Evolutionary conservation across 2,329 filamentous ascomycete genomes (phyloP).

Genomic region (Diaporthe caulivora): DNA sequence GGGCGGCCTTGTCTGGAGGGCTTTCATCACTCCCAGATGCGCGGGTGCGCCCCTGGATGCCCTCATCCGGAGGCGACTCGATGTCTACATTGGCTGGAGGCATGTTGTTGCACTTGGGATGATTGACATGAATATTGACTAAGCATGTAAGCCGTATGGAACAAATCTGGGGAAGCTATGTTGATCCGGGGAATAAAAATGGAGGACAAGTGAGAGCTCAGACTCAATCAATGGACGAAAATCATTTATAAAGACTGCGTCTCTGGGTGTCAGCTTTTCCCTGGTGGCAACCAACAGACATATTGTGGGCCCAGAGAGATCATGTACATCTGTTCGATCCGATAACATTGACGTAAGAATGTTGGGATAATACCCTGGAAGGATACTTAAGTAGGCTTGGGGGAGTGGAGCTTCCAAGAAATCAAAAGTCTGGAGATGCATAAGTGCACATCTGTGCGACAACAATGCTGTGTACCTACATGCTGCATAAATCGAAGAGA

Average conservation of each 20-base stretch:
- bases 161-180: neutral
- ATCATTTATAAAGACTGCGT: constrained; percentile 2
- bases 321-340: neutral
- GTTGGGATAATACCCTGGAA: neutral
- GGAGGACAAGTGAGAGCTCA: neutral
- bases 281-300: neutral
- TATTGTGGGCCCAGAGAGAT: neutral
- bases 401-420: constrained; percentile 18
- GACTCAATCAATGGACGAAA: neutral
- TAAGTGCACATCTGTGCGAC: neutral
- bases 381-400: neutral
- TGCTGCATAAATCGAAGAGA: neutral
- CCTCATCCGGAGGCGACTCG: constrained; percentile 1
- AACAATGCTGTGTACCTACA: neutral
- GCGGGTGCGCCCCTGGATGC: neutral
- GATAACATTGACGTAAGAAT: constrained; percentile 7
- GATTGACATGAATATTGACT: neutral
- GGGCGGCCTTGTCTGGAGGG: neutral
- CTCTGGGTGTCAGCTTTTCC: neutral
- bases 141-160: neutral
- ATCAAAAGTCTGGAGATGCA: constrained; percentile 6
- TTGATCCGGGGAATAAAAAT: neutral
- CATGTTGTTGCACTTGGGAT: neutral
- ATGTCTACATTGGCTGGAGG: neutral
- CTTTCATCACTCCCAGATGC: neutral